Evolutionary conservation across 2,329 filamentous ascomycete species (phyloP).

Genomic region (Fusarium euwallaceae): DNA sequence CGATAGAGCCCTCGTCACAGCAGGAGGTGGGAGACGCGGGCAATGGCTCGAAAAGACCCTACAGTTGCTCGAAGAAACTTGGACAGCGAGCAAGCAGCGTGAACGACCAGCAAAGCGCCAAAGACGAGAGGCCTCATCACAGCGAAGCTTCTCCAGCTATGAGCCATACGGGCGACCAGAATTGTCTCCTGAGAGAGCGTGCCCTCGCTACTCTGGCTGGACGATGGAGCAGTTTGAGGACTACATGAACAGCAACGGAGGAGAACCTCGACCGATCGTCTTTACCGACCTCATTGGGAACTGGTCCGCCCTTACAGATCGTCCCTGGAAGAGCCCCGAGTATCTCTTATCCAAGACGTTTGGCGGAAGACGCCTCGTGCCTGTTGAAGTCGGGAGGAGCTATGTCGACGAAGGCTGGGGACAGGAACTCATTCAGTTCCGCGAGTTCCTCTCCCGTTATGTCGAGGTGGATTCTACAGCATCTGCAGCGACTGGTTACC

Average conservation of each 20-base stretch:
- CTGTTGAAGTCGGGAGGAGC: conserved; percentile 86
- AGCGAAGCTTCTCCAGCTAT: conserved; percentile 40
- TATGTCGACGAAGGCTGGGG: conserved; percentile 91
- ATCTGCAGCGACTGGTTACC: conserved; percentile 74
- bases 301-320: conserved; percentile 82
- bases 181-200: conserved; percentile 41
- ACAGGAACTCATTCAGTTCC: conserved; percentile 83
- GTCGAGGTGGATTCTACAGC: conserved; percentile 55
- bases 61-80: conserved; percentile 54
- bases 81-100: conserved; percentile 21
- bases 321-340: conserved; percentile 77
- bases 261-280: conserved; percentile 72
- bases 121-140: conserved; percentile 8
- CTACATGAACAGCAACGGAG: conserved; percentile 64
- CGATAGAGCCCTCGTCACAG: conserved; percentile 82
- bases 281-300: conserved; percentile 71
- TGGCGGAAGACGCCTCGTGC: conserved; percentile 82
- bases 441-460: conserved; percentile 75
- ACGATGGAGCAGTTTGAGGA: conserved; percentile 72
- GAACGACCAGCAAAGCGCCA: conserved; percentile 43
- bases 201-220: conserved; percentile 54
- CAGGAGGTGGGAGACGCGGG: conserved; percentile 69
- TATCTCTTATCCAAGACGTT: conserved; percentile 84
- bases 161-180: conserved; percentile 50
- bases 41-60: conserved; percentile 67